Percentiles rank a stretch among this genome's conserved stretches.
These are phyloP conservation scores for Selaginella tamariscina DNA, from an alignment of 75 land plant genomes.

Conservation along the genomic window DNA sequence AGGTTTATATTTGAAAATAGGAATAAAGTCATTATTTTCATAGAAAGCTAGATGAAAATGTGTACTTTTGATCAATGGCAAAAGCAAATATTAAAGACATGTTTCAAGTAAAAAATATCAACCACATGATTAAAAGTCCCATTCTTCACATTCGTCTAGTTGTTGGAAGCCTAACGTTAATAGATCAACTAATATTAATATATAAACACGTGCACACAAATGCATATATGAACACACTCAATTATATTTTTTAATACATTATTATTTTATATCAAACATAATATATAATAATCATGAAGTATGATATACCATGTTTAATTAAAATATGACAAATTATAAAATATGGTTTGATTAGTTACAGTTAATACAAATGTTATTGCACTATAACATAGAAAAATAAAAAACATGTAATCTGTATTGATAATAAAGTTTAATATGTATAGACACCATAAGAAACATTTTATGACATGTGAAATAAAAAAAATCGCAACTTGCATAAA, in stretches of 20 bases:
- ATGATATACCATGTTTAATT: not conserved
- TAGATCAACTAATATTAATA: conserved; percentile 75
- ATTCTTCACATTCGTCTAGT: conserved; percentile 75
- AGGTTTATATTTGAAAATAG: conserved; percentile 52
- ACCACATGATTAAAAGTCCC: conserved; percentile 83
- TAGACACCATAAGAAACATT: not conserved
- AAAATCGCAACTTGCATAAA: conserved; percentile 20
- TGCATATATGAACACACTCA: not conserved
- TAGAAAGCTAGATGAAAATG: conserved; percentile 2
- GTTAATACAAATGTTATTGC: not conserved
- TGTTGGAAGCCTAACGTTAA: conserved; percentile 66
- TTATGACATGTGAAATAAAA: conserved; percentile 49
- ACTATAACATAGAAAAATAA: too few species aligned
- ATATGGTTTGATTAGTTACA: too few species aligned
- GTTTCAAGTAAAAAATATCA: conserved; percentile 87
- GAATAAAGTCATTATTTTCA: conserved; percentile 16
- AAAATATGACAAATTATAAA: conserved; percentile 1
- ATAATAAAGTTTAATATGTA: too few species aligned
- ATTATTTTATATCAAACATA: too few species aligned
- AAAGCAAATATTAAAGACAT: too few species aligned
- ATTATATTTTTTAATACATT: not conserved
- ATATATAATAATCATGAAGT: too few species aligned
- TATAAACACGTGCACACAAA: not conserved
- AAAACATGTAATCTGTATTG: too few species aligned
- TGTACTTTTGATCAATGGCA: conserved; percentile 76